These are phyloP conservation scores for Phoma herbarum DNA, from an alignment of 2,329 filamentous ascomycete genomes.

Conservation along the genomic window DNA sequence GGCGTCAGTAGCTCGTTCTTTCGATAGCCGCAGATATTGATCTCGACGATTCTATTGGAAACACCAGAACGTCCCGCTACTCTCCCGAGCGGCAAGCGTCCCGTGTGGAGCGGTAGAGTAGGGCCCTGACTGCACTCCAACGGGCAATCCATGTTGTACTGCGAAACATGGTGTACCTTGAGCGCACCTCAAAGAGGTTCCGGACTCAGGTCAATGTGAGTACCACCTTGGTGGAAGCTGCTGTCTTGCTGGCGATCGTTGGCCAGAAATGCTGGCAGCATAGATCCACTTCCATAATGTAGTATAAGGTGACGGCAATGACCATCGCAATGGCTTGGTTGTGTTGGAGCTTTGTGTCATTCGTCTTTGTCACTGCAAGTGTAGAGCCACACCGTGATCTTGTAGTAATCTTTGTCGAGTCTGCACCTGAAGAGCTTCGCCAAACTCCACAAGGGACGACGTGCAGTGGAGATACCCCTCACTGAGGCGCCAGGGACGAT, in stretches of 20 bases:
- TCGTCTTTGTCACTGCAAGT: constrained; percentile 1
- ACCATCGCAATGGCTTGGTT: neutral
- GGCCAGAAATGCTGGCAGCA: neutral
- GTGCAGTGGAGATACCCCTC: constrained; percentile 14
- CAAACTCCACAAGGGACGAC: neutral
- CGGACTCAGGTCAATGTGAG: neutral
- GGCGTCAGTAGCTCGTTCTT: neutral
- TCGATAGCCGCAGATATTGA: neutral
- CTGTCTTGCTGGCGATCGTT: neutral
- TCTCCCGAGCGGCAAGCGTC: constrained; percentile 15
- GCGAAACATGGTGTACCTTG: neutral
- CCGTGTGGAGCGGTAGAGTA: neutral
- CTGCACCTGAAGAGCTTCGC: neutral
- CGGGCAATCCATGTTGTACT: neutral
- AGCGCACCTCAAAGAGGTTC: neutral
- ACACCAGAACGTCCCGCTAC: neutral
- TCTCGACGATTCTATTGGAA: neutral
- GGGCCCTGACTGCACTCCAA: neutral
- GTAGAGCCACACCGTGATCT: neutral
- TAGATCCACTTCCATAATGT: neutral
- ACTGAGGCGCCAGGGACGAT: neutral
- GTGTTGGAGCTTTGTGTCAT: neutral
- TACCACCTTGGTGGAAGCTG: neutral
- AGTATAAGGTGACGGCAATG: neutral
- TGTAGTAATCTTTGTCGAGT: neutral